Evolutionary conservation across 257 asterid species (phyloP).

Genomic region (Solanum paucissectum): DNA sequence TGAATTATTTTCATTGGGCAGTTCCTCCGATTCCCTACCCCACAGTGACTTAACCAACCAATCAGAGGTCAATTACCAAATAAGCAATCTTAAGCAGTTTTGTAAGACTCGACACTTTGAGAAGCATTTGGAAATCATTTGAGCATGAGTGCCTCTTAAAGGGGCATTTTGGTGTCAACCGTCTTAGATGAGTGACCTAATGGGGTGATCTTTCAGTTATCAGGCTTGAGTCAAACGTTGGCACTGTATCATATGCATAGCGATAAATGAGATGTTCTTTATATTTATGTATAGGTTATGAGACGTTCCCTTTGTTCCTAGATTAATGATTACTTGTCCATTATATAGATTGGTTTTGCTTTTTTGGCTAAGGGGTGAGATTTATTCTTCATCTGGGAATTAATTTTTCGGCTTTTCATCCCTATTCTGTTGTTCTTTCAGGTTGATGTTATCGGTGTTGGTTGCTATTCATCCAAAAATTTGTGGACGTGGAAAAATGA

Average conservation of each 20-base stretch:
- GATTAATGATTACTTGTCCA: neutral
- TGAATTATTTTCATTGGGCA: neutral
- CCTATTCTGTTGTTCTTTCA: slow-evolving; percentile 12
- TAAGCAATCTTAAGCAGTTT: neutral
- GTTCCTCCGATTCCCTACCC: neutral
- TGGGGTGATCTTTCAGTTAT: neutral
- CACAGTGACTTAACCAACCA: neutral
- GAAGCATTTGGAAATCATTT: neutral
- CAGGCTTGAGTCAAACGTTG: neutral
- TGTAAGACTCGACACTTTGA: neutral
- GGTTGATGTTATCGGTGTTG: slow-evolving; percentile 95
- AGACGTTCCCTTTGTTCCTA: neutral
- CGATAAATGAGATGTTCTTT: neutral
- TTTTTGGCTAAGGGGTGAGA: neutral
- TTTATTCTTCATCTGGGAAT: neutral
- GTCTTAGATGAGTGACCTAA: neutral
- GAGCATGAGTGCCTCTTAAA: neutral
- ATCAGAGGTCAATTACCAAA: neutral
- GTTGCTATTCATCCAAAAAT: slow-evolving; percentile 93
- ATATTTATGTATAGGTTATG: neutral
- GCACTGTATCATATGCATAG: neutral
- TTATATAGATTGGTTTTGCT: neutral
- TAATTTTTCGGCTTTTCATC: neutral
- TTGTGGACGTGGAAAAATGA: slow-evolving; percentile 94
- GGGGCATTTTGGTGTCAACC: neutral